phyloP scores from a whole-genome alignment of 768 basidiomycete genomes.

The Pleurotus pulmonarius region DNA sequence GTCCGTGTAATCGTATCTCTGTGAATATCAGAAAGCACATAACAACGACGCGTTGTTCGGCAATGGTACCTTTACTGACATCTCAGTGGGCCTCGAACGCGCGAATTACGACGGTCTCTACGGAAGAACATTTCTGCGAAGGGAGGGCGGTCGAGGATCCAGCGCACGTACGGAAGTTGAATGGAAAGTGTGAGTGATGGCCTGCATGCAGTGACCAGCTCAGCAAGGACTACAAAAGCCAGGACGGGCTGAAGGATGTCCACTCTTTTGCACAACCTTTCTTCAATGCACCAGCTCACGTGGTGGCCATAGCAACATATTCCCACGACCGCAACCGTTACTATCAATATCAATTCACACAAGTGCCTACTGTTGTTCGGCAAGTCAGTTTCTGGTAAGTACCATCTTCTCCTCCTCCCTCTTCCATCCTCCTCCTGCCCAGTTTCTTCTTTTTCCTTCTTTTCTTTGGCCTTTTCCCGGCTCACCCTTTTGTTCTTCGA shows the following conservation, averaged over 20 bases:
- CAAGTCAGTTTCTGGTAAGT: slow-evolving; percentile 6
- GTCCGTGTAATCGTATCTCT: too few species aligned
- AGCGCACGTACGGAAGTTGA: neutral
- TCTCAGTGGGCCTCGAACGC: too few species aligned
- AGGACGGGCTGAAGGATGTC: neutral
- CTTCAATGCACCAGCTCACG: neutral
- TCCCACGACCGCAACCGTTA: slow-evolving; percentile 5
- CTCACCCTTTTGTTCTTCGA: slow-evolving; percentile 16
- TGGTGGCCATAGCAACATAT: slow-evolving; percentile 5
- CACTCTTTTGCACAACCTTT: neutral
- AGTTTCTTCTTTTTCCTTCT: slow-evolving; percentile 24
- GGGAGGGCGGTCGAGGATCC: too few species aligned
- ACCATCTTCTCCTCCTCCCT: slow-evolving; percentile 8
- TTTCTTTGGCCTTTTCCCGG: slow-evolving; percentile 23
- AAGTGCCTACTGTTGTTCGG: neutral
- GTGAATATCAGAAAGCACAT: too few species aligned
- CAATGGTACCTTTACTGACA: too few species aligned
- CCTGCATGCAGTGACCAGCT: slow-evolving; percentile 3
- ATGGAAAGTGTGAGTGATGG: neutral
- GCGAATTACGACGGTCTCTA: too few species aligned
- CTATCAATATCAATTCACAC: slow-evolving; percentile 7
- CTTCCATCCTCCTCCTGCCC: slow-evolving; percentile 19
- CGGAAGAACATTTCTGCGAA: too few species aligned
- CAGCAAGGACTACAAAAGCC: slow-evolving; percentile 6
- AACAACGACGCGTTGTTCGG: too few species aligned